phyloP scores from a whole-genome alignment of 2,329 filamentous ascomycete species.

The Penicillium rolfsii region DNA sequence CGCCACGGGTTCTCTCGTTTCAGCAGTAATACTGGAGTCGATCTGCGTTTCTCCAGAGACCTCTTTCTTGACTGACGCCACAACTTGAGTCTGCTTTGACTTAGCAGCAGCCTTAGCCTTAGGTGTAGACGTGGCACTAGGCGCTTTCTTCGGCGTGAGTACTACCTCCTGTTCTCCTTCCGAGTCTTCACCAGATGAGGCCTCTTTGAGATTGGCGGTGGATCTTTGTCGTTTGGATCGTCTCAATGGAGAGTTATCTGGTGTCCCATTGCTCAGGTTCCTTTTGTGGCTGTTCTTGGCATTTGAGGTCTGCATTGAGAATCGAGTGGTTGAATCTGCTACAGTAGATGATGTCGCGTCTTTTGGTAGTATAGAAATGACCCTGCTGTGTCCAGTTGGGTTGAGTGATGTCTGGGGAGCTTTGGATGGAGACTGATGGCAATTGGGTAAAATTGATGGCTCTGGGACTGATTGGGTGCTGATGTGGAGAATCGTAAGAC shows the following conservation, averaged over 20 bases:
- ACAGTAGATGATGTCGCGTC: not conserved
- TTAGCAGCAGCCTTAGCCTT: constrained; percentile 6
- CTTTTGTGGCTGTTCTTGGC: constrained; percentile 31
- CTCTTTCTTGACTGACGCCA: constrained; percentile 24
- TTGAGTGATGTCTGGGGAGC: not conserved
- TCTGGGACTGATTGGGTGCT: not conserved
- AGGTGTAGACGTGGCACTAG: constrained; percentile 1
- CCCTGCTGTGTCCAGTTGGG: not conserved
- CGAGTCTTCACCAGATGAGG: constrained; percentile 21
- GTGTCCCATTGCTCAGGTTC: constrained; percentile 30
- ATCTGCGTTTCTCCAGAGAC: constrained; percentile 4
- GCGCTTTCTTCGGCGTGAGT: constrained; percentile 12
- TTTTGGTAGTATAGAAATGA: constrained; percentile 3
- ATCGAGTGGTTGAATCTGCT: not conserved
- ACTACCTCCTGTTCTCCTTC: constrained; percentile 24
- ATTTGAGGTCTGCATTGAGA: constrained; percentile 15
- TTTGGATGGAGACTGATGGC: not conserved
- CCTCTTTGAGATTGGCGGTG: constrained; percentile 24
- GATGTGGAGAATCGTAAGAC: not conserved
- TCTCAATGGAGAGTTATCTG: constrained; percentile 31
- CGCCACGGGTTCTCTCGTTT: not conserved
- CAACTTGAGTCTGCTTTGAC: constrained; percentile 19
- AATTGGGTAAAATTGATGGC: constrained; percentile 1
- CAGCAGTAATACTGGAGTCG: not conserved
- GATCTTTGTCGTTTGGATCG: constrained; percentile 38